These are phyloP conservation scores for Aspergillus pseudoglaucus DNA, from an alignment of 2,329 filamentous ascomycete genomes.

Conservation along the genomic window DNA sequence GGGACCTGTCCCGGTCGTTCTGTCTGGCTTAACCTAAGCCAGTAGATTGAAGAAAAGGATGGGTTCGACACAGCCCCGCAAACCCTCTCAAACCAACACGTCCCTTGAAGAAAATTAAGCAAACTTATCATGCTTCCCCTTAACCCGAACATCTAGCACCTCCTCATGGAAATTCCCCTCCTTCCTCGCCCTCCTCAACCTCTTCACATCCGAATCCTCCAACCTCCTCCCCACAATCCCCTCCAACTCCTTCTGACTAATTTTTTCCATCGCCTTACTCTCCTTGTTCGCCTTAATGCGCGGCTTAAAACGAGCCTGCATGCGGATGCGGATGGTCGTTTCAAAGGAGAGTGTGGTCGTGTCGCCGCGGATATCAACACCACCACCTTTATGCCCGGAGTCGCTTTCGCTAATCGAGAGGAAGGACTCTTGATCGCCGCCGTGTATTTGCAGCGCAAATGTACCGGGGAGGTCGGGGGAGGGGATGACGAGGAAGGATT, in stretches of 20 bases:
- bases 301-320: slow-evolving; percentile 94
- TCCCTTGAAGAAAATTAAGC: slow-evolving; percentile 23
- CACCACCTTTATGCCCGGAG: slow-evolving; percentile 31
- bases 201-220: slow-evolving; percentile 78
- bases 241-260: slow-evolving; percentile 79
- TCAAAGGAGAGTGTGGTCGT: slow-evolving; percentile 60
- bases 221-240: slow-evolving; percentile 67
- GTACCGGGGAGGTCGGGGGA: slow-evolving; percentile 59
- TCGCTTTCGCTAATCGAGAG: slow-evolving; percentile 53
- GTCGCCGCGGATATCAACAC: slow-evolving; percentile 70
- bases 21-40: background rate
- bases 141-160: slow-evolving; percentile 78
- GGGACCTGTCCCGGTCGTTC: background rate
- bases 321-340: slow-evolving; percentile 72
- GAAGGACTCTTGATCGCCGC: slow-evolving; percentile 58
- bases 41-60: slow-evolving; percentile 3
- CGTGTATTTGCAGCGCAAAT: slow-evolving; percentile 65
- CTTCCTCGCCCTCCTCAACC: slow-evolving; percentile 71
- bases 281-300: slow-evolving; percentile 71
- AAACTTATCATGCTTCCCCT: slow-evolving; percentile 88
- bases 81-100: background rate
- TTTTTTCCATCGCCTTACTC: slow-evolving; percentile 75
- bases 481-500: slow-evolving; percentile 67
- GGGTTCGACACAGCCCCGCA: background rate
- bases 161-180: slow-evolving; percentile 89